Conservation (phyloP, 1,284 basidiomycete genomes). For the Austropuccinia psidii region DNA sequence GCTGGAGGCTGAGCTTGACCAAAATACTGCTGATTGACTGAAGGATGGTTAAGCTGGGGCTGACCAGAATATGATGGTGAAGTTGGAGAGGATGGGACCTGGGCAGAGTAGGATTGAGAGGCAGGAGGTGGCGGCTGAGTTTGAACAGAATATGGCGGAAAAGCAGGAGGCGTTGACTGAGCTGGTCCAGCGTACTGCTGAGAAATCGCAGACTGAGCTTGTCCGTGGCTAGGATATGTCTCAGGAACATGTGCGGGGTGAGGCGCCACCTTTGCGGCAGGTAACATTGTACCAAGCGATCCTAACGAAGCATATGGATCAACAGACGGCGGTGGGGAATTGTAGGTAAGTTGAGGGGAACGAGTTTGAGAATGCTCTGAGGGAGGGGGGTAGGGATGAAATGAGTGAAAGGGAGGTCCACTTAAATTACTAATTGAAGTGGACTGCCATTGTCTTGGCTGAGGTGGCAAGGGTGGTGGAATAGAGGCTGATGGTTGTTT, state of each 20-base stretch:
- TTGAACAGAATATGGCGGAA: slow-evolving; percentile 36
- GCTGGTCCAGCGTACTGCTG: slow-evolving; percentile 36
- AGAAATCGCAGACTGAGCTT: slow-evolving; percentile 39
- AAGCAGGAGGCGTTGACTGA: slow-evolving; percentile 38
- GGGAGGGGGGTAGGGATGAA: neutral
- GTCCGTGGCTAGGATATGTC: slow-evolving; percentile 35
- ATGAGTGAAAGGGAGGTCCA: slow-evolving; percentile 18
- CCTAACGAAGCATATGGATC: slow-evolving; percentile 9
- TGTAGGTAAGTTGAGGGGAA: neutral
- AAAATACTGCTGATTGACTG: slow-evolving; percentile 14
- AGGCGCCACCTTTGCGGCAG: neutral
- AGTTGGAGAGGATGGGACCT: slow-evolving; percentile 42
- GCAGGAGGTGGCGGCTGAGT: slow-evolving; percentile 41
- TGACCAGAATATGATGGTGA: slow-evolving; percentile 35
- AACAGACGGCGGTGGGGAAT: slow-evolving; percentile 27
- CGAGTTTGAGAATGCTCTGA: neutral
- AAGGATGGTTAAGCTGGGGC: slow-evolving; percentile 12
- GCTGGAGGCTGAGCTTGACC: slow-evolving; percentile 35
- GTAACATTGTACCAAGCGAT: slow-evolving; percentile 1
- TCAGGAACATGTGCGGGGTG: slow-evolving; percentile 20
- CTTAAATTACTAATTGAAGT: slow-evolving; percentile 16
- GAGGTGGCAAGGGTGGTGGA: slow-evolving; percentile 36
- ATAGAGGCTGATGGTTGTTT: slow-evolving; percentile 1
- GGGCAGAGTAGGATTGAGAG: slow-evolving; percentile 54
- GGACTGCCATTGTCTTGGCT: slow-evolving; percentile 33